These are phyloP conservation scores for Neofusicoccum umdonicola DNA, from an alignment of 2,329 filamentous ascomycete species.

Conservation along the genomic window DNA sequence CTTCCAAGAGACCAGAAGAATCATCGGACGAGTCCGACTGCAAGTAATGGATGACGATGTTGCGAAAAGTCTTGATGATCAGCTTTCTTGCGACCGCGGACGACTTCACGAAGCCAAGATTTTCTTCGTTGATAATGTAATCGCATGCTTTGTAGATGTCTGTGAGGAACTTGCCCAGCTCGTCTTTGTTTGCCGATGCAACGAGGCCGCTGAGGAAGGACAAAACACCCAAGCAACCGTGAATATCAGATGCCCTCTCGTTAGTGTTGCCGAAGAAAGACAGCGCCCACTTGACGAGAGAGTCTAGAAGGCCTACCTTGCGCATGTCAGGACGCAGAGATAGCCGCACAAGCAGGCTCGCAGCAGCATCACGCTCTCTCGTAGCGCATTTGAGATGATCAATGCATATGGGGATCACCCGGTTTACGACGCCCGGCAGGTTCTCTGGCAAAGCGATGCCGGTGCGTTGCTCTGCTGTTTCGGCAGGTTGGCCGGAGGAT, in stretches of 20 bases:
- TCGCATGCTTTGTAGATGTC: constrained; percentile 66
- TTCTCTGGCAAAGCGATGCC: constrained; percentile 57
- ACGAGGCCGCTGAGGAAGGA: constrained; percentile 76
- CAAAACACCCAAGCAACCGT: constrained; percentile 74
- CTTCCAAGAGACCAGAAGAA: constrained; percentile 58
- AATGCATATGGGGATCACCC: constrained; percentile 69
- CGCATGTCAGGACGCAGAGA: constrained; percentile 89
- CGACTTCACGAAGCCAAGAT: constrained; percentile 57
- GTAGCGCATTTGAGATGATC: constrained; percentile 71
- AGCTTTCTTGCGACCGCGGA: constrained; percentile 80
- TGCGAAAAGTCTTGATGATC: constrained; percentile 79
- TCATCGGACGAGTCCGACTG: constrained; percentile 38
- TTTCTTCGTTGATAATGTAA: constrained; percentile 54
- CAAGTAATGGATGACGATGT: constrained; percentile 66
- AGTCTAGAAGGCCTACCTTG: constrained; percentile 64
- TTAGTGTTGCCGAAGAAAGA: constrained; percentile 53
- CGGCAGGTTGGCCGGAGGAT: constrained; percentile 54
- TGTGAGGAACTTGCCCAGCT: constrained; percentile 66
- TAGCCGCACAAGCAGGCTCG: constrained; percentile 73
- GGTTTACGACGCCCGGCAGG: constrained; percentile 67
- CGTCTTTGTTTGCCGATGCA: constrained; percentile 68
- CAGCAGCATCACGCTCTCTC: constrained; percentile 89
- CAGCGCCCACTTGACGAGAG: constrained; percentile 70
- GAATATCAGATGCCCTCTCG: constrained; percentile 54
- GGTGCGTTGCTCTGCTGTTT: constrained; percentile 27